Evolutionary conservation across 2,329 filamentous ascomycete genomes (phyloP), one percentile per base, ranked within the genome.

Genomic region (Ilyonectria robusta): DNA sequence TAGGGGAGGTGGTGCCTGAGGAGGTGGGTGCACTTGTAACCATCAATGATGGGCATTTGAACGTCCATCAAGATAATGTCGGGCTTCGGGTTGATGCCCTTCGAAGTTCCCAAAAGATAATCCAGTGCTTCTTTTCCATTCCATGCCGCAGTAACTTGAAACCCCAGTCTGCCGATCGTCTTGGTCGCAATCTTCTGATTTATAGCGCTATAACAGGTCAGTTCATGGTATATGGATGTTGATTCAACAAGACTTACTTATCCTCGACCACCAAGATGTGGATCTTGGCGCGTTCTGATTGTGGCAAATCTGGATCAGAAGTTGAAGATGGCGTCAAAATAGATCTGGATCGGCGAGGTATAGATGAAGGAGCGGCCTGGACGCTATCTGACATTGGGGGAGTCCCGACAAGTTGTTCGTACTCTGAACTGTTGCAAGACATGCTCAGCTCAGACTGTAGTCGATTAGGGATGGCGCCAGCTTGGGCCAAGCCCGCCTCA

Each of bases 241-340:
- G 6, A 15, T 11, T 13, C 4, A 8, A 19, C n/a, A 21, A 4
- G 2, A 84, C 88, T 84, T 82, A 90, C 88, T 95, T 94, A 77
- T 95, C 93, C 80, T 95, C 93, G 2, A 95, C 93, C 1, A 96
- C 89, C 21, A 95, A 81, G n/a, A 95, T 84, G 54, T 93, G 88
- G 6, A 91, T 85, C 42, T 88, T 87, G 60, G 87, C 83, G 61
- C 93, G 85, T 61, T 93, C 91, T 2, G 84, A 79, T 17, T 83
- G 80, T 4, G 87, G 81, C 2, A 93, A 76, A 19, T 86, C 86
- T 51, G 85, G 78, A 2, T 85, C 83, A 5, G 81, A 74, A n/a
- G 67, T 78, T 11, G 78, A 76, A n/a, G 82, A 76, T 26, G 72
- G 46, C 4, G 80, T 75, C 70, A 82, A 76, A 6, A 75, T 66